Base-by-base conservation (phyloP, 352 stramenopile species). In the Globisporangium viniferum region DNA sequence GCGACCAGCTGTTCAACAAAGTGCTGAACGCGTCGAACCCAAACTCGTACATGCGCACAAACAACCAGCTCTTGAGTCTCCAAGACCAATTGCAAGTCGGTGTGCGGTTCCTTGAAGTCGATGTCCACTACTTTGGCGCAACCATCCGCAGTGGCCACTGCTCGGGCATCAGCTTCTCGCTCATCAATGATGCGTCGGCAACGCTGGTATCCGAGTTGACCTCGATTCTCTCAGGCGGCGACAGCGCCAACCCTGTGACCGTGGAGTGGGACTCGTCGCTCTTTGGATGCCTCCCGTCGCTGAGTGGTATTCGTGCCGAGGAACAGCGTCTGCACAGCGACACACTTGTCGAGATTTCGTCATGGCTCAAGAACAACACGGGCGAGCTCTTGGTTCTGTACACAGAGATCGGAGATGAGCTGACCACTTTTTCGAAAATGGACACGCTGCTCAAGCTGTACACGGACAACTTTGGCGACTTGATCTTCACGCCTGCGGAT, bases 1-100 rank as follows among this genome's bases (percentile, higher is more conserved):
- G 87, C 66, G 85, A 93, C 68, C 87, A 94, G 67, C 74, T 94
- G 10, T 80, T 88, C 44, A 84, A 91, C 66, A 77, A 73, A 12
- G 73, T 81, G 36, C 66, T 93, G 20, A 77, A 81, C 57, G 75
- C 73, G 62, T 85, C 73, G 49, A 85, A 90, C 48, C 62, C 73
- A 18, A 73, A 75, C 29, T 82, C 79, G 66, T 86, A 78, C 58
- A 76, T 93, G 72, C 80, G 81, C 53, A 94, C 84, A 0, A 89
- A 86, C 62, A 87, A 92, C 65, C 85, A 93, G 70, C 75, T 91
- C 22, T 81, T 94, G 56, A 90, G 72, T 2, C 57, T 96, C 4
- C 89, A 84, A 20, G 89, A 96, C 56, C 87, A 94, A 72, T 71
- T 96, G 53, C 80, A 87, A 51, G 74, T 96, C 33, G 89, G 88